Percentiles rank a stretch among this genome's conserved stretches.
phyloP scores from a whole-genome alignment of 129 eudicot species.

The Kitagawia praeruptora region DNA sequence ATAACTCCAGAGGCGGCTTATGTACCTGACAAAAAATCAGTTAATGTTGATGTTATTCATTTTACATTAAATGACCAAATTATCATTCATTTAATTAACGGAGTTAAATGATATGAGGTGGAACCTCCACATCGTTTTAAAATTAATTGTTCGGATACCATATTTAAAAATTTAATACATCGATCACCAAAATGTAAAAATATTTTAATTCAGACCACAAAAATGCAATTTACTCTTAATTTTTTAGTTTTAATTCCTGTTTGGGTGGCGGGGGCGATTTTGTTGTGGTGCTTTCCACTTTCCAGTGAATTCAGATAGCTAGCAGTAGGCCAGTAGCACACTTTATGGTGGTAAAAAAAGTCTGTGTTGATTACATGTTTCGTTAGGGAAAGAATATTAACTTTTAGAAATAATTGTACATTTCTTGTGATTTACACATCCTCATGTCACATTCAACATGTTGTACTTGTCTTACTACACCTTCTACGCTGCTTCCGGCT shows the following conservation, averaged over 20 bases:
- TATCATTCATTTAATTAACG: no score
- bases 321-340: not conserved
- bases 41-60: slow-evolving; percentile 24
- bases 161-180: no score
- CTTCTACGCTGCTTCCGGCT: not conserved
- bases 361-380: not conserved
- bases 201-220: no score
- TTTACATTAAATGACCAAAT: no score
- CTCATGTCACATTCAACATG: not conserved
- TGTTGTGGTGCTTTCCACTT: not conserved
- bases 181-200: no score
- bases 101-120: no score
- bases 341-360: slow-evolving; percentile 2
- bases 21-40: slow-evolving; percentile 34
- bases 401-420: not conserved
- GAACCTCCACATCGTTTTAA: no score
- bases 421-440: not conserved
- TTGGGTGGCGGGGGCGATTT: not conserved
- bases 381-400: not conserved
- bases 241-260: no score
- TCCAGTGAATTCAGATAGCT: not conserved
- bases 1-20: slow-evolving; percentile 32
- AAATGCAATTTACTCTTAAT: no score
- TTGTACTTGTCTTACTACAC: not conserved
- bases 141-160: no score